A percentile compares a stretch with the other conserved stretches of the same genome.
phyloP scores from a whole-genome alignment of 2,329 filamentous ascomycete species.

The Cercospora nicotianae region DNA sequence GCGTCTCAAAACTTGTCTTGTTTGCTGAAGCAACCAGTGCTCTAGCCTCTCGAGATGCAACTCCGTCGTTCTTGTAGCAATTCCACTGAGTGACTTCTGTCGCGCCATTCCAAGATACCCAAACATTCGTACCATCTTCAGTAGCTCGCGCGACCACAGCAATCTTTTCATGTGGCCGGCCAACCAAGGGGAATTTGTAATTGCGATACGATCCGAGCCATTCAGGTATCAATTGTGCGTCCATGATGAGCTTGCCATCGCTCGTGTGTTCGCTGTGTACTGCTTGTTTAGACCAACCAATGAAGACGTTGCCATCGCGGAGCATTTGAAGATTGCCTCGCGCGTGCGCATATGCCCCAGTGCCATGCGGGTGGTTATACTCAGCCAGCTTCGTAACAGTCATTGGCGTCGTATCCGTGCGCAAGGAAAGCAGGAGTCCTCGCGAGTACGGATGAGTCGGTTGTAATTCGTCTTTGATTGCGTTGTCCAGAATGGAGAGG shows the following conservation, averaged over 20 bases:
- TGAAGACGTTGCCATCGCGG: slow-evolving; percentile 54
- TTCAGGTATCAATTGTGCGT: slow-evolving; percentile 37
- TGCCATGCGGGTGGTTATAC: slow-evolving; percentile 21
- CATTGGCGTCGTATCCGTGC: slow-evolving; percentile 18
- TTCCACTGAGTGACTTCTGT: background rate
- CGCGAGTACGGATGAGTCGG: slow-evolving; percentile 19
- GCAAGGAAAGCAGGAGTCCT: slow-evolving; percentile 22
- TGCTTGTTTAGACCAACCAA: slow-evolving; percentile 48
- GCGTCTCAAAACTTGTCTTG: background rate
- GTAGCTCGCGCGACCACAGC: background rate
- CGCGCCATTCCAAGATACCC: background rate
- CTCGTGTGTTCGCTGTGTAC: slow-evolving; percentile 40
- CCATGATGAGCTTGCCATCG: slow-evolving; percentile 54
- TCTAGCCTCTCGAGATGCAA: background rate
- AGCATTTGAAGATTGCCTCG: slow-evolving; percentile 40
- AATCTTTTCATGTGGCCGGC: slow-evolving; percentile 1
- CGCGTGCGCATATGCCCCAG: slow-evolving; percentile 47
- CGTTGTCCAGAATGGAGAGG: slow-evolving; percentile 54
- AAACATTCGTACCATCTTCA: background rate
- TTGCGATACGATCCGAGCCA: slow-evolving; percentile 51
- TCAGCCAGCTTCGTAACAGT: slow-evolving; percentile 8
- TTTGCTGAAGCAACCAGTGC: background rate
- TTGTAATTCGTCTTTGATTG: slow-evolving; percentile 34
- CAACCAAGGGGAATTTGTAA: slow-evolving; percentile 52
- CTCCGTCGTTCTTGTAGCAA: background rate